A percentile compares a stretch with the other conserved stretches of the same genome.
phyloP scores from a whole-genome alignment of 2,329 filamentous ascomycete genomes.

The Capronia coronata region DNA sequence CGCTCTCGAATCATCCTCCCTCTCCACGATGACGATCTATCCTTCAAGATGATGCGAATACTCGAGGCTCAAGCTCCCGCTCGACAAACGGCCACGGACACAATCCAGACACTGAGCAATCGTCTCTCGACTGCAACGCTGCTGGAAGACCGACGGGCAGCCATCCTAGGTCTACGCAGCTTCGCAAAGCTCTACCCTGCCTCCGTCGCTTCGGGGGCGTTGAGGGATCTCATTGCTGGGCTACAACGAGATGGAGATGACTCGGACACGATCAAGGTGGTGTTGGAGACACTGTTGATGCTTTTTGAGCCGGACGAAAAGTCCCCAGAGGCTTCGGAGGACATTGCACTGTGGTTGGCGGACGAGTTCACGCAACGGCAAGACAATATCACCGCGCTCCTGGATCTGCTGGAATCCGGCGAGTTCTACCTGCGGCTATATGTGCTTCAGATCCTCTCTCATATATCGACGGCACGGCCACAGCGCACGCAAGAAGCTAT shows the following conservation, averaged over 20 bases:
- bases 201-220: slow-evolving; percentile 86
- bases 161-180: slow-evolving; percentile 85
- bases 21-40: neutral
- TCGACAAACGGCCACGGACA: slow-evolving; percentile 92
- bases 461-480: slow-evolving; percentile 76
- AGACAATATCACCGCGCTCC: slow-evolving; percentile 87
- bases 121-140: slow-evolving; percentile 84
- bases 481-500: slow-evolving; percentile 94
- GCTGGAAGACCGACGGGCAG: slow-evolving; percentile 86
- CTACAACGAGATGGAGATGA: slow-evolving; percentile 85
- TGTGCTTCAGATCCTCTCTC: slow-evolving; percentile 78
- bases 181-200: slow-evolving; percentile 96
- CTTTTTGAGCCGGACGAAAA: slow-evolving; percentile 67
- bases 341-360: slow-evolving; percentile 90
- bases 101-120: slow-evolving; percentile 81
- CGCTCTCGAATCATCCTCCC: neutral
- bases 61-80: slow-evolving; percentile 70
- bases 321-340: slow-evolving; percentile 65
- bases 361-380: slow-evolving; percentile 97
- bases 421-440: slow-evolving; percentile 92
- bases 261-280: slow-evolving; percentile 90
- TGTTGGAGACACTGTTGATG: slow-evolving; percentile 90
- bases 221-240: slow-evolving; percentile 78
- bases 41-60: slow-evolving; percentile 47
- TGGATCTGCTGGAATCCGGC: slow-evolving; percentile 77